A percentile compares a stretch with the other conserved stretches of the same genome.
These are phyloP conservation scores for Lanzia echinophila DNA, from an alignment of 2,329 filamentous ascomycete genomes.

Conservation along the genomic window DNA sequence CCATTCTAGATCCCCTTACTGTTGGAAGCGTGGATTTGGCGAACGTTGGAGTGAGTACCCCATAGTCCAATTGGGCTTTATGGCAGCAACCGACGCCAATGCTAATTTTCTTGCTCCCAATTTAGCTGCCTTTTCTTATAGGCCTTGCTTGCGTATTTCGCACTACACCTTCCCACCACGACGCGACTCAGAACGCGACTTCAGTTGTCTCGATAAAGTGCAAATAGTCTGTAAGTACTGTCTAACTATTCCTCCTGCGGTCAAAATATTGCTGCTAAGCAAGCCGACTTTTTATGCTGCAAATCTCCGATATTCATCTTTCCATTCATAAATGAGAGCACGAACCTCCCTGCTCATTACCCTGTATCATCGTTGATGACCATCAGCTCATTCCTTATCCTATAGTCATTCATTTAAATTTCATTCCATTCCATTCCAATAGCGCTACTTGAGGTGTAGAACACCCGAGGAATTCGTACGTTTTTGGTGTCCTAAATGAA, in stretches of 20 bases:
- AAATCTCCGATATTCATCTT: background rate
- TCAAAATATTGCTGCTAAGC: conserved; percentile 10
- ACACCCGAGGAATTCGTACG: background rate
- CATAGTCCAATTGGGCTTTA: background rate
- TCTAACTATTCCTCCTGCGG: conserved; percentile 15
- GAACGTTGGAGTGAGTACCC: conserved; percentile 1
- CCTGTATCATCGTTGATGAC: conserved; percentile 11
- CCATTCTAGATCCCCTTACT: conserved; percentile 5
- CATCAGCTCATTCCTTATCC: conserved; percentile 4
- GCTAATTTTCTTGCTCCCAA: background rate
- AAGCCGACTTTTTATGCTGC: conserved; percentile 9
- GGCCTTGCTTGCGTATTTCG: conserved; percentile 12
- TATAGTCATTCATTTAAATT: background rate
- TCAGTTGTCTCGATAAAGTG: conserved; percentile 16
- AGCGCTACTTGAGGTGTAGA: background rate
- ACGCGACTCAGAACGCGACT: conserved; percentile 21
- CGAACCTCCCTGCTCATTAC: conserved; percentile 12
- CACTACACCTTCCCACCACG: background rate
- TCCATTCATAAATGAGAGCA: conserved; percentile 20
- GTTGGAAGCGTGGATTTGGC: background rate
- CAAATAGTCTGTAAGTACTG: conserved; percentile 19
- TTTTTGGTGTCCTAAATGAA: background rate
- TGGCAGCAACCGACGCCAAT: background rate
- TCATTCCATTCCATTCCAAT: background rate
- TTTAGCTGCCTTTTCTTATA: background rate